Evolutionary conservation across 768 basidiomycete genomes (phyloP).

Genomic region (Tylopilus cervinicoccineus): DNA sequence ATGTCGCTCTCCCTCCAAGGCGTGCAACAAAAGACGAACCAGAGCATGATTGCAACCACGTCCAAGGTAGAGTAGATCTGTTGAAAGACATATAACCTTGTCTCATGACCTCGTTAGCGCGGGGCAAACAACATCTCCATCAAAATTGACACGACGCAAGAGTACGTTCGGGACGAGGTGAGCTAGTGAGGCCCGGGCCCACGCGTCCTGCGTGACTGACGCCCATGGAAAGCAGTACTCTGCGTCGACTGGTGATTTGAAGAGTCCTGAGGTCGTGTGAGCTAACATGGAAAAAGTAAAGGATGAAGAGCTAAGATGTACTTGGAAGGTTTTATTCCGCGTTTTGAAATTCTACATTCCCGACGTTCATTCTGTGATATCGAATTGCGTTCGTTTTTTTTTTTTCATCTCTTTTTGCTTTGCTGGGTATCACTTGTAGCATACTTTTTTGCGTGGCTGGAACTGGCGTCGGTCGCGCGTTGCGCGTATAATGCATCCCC

Average conservation of each 20-base stretch:
- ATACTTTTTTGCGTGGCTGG: conserved; percentile 13
- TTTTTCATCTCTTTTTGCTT: conserved; percentile 1
- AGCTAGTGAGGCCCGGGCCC: background rate
- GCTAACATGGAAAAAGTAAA: no score
- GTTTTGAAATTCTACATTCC: background rate
- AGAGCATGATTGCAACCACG: conserved; percentile 7
- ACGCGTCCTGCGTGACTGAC: background rate
- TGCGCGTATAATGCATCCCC: background rate
- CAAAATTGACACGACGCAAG: conserved; percentile 63
- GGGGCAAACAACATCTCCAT: conserved; percentile 54
- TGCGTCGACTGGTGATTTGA: conserved; percentile 13
- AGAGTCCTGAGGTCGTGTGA: conserved; percentile 21
- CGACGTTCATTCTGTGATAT: conserved; percentile 4
- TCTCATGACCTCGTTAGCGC: conserved; percentile 13
- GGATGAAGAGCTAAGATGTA: conserved; percentile 1
- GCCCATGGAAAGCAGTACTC: conserved; percentile 18
- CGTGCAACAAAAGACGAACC: conserved; percentile 21
- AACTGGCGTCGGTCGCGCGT: conserved; percentile 13
- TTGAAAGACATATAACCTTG: background rate
- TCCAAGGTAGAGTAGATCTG: conserved; percentile 13
- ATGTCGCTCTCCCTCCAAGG: conserved; percentile 32
- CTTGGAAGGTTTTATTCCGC: background rate
- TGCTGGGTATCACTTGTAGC: conserved; percentile 13
- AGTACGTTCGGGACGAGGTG: conserved; percentile 44
- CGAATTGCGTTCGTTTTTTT: background rate